Percentiles rank a stretch among this genome's conserved stretches.
Conservation (phyloP, 768 basidiomycete genomes). For the Lactarius sanguifluus region DNA sequence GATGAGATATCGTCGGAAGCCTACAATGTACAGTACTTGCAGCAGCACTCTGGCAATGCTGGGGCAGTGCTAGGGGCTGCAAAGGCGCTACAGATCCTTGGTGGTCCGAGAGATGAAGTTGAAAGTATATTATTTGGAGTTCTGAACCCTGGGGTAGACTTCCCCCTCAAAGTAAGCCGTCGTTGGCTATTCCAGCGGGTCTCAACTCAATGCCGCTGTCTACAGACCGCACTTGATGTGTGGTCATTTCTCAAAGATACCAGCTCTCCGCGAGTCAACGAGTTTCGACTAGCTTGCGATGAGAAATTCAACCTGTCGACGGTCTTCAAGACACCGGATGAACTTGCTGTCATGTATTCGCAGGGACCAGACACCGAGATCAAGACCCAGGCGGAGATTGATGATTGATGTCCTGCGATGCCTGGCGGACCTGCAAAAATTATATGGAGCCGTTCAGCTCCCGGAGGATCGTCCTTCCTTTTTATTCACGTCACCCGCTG, state of each 20-base stretch:
- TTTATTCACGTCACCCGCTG: constrained; percentile 4
- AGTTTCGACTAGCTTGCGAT: constrained; percentile 59
- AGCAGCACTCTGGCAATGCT: constrained; percentile 53
- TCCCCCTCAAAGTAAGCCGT: constrained; percentile 49
- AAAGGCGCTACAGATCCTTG: constrained; percentile 49
- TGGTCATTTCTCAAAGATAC: constrained; percentile 50
- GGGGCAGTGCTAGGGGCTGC: constrained; percentile 63
- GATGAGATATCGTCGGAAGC: constrained; percentile 56
- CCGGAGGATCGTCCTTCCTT: neutral
- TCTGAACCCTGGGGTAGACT: constrained; percentile 43
- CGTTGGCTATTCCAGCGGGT: neutral
- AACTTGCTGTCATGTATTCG: constrained; percentile 43
- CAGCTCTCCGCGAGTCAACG: constrained; percentile 54
- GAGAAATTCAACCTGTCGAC: constrained; percentile 60
- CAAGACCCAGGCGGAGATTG: constrained; percentile 16
- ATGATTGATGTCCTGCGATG: constrained; percentile 13
- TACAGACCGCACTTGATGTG: constrained; percentile 53
- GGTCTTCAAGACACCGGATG: constrained; percentile 57
- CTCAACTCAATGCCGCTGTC: constrained; percentile 1
- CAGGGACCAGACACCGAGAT: constrained; percentile 30
- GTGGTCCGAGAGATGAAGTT: constrained; percentile 54
- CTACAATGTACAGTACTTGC: constrained; percentile 76
- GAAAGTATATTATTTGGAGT: constrained; percentile 57
- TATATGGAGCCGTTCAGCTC: constrained; percentile 1
- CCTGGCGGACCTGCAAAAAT: neutral